These are phyloP conservation scores for Kazachstania psychrophila DNA, from an alignment of 805 yeast genomes.

Conservation along the genomic window DNA sequence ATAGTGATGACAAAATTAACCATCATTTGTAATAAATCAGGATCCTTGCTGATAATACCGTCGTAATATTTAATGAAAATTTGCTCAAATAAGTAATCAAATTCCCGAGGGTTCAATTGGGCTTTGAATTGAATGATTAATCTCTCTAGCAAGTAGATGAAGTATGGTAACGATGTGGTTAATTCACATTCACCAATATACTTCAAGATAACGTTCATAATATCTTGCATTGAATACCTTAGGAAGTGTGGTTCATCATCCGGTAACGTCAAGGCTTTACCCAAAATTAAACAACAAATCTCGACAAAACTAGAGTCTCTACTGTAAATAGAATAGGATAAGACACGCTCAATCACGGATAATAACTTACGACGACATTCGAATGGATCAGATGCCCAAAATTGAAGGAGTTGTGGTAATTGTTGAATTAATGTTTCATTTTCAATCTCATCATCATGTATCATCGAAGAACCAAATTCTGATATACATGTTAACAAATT, in stretches of 20 bases:
- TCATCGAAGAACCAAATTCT: constrained; percentile 65
- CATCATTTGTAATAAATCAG: constrained; percentile 48
- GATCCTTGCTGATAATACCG: constrained; percentile 38
- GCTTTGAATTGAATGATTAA: constrained; percentile 33
- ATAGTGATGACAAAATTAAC: constrained; percentile 44
- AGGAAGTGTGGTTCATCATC: constrained; percentile 28
- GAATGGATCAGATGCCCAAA: constrained; percentile 44
- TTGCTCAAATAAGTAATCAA: constrained; percentile 32
- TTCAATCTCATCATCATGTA: constrained; percentile 40
- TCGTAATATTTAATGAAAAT: constrained; percentile 33
- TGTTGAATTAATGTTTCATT: constrained; percentile 17
- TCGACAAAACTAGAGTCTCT: constrained; percentile 48
- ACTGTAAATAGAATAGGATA: constrained; percentile 28
- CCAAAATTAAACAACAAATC: constrained; percentile 50
- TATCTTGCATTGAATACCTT: constrained; percentile 21
- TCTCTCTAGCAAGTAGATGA: constrained; percentile 39
- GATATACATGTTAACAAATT: constrained; percentile 55
- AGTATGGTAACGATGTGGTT: constrained; percentile 33
- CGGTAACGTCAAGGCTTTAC: constrained; percentile 22
- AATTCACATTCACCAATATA: constrained; percentile 22
- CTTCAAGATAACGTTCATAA: constrained; percentile 20
- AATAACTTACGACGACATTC: constrained; percentile 38
- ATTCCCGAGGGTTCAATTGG: constrained; percentile 24
- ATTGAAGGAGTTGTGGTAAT: constrained; percentile 27
- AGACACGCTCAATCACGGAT: constrained; percentile 34